phyloP scores from a whole-genome alignment of 805 yeast species.

The Pichia californica region DNA sequence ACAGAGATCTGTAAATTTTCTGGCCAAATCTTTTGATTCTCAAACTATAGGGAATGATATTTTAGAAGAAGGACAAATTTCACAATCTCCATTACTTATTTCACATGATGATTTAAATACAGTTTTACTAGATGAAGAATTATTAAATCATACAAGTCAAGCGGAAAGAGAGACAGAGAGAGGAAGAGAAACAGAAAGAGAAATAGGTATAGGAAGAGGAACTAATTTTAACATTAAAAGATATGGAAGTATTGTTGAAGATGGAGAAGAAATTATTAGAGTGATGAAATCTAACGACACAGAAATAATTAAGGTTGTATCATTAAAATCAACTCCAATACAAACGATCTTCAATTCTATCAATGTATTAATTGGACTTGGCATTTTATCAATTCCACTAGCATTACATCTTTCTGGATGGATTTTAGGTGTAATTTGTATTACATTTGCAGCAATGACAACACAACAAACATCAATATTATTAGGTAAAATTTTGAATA shows the following conservation, averaged over 20 bases:
- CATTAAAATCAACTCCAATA: conserved; percentile 52
- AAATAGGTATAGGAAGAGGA: no score
- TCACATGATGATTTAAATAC: background rate
- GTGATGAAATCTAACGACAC: background rate
- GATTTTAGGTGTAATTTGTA: conserved; percentile 41
- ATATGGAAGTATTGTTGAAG: background rate
- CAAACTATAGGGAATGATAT: background rate
- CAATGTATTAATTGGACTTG: conserved; percentile 71
- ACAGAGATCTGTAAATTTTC: conserved; percentile 26
- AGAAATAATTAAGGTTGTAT: conserved; percentile 12
- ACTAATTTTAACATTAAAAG: background rate
- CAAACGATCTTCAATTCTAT: conserved; percentile 76
- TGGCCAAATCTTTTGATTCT: conserved; percentile 22
- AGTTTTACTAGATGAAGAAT: background rate
- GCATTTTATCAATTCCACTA: conserved; percentile 65
- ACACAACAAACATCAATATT: conserved; percentile 50
- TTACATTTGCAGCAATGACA: conserved; percentile 39
- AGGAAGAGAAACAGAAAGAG: no score
- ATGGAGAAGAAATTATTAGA: background rate
- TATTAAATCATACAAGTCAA: background rate
- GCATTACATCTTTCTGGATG: conserved; percentile 67
- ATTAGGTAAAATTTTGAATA: conserved; percentile 41
- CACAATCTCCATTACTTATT: background rate
- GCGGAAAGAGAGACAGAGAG: no score
- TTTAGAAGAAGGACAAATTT: background rate